A percentile compares a stretch with the other conserved stretches of the same genome.
phyloP scores from a whole-genome alignment of 1,284 basidiomycete genomes.

The Coriolopsis trogii region DNA sequence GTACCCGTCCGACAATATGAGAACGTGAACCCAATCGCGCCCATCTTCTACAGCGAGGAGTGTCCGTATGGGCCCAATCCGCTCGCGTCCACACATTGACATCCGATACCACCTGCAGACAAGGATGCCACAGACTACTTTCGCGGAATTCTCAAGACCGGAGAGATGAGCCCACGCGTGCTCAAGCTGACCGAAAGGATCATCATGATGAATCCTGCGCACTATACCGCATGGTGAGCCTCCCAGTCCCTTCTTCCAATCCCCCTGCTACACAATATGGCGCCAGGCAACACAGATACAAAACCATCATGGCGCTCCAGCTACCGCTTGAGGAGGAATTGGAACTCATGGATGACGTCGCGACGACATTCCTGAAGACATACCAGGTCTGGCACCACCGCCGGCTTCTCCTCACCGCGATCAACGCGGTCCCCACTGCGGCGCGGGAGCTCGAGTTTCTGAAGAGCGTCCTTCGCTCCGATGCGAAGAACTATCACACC shows the following conservation, averaged over 20 bases:
- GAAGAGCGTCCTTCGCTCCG: conserved; percentile 65
- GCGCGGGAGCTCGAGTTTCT: conserved; percentile 80
- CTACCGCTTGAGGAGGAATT: conserved; percentile 77
- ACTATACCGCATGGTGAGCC: conserved; percentile 90
- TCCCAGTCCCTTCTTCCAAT: not conserved
- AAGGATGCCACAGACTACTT: conserved; percentile 93
- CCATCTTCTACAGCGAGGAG: conserved; percentile 86
- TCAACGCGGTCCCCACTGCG: conserved; percentile 41
- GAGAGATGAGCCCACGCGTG: conserved; percentile 80
- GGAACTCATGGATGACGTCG: conserved; percentile 81
- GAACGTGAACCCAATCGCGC: conserved; percentile 74
- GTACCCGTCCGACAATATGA: conserved; percentile 84
- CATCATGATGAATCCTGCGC: conserved; percentile 88
- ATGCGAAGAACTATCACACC: conserved; percentile 95
- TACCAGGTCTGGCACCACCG: conserved; percentile 99
- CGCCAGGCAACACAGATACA: conserved; percentile 89
- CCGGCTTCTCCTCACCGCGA: conserved; percentile 71
- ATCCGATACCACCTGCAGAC: conserved; percentile 53
- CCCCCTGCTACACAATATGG: not conserved
- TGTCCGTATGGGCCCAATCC: conserved; percentile 57
- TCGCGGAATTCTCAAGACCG: conserved; percentile 74
- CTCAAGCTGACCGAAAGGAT: conserved; percentile 85
- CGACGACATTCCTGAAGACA: conserved; percentile 83
- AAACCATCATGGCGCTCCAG: conserved; percentile 72
- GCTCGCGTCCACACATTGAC: conserved; percentile 7